These are phyloP conservation scores for Coniochaeta prunicola DNA, from an alignment of 2,329 filamentous ascomycete species.

Conservation along the genomic window DNA sequence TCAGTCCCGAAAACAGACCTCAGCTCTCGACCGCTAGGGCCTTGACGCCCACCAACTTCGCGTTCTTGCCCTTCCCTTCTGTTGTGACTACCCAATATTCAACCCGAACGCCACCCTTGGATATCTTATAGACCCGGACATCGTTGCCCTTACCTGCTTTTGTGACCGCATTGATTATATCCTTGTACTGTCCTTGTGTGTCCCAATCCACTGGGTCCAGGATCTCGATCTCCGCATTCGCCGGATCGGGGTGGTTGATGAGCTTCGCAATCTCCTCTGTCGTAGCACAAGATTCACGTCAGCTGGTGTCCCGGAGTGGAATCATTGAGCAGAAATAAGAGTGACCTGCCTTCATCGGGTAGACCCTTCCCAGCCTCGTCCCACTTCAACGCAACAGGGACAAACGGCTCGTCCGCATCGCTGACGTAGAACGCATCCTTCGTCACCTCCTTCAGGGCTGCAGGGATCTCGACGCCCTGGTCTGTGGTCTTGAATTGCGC, in stretches of 20 bases:
- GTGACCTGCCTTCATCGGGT: constrained; percentile 52
- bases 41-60: constrained; percentile 68
- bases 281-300: not conserved
- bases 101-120: constrained; percentile 51
- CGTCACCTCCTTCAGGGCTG: constrained; percentile 40
- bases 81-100: constrained; percentile 77
- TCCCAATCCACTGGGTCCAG: constrained; percentile 68
- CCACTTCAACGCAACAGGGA: constrained; percentile 63
- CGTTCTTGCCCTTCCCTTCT: constrained; percentile 45
- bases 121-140: constrained; percentile 68
- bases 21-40: constrained; percentile 69
- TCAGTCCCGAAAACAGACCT: not conserved
- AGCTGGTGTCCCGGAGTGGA: not conserved
- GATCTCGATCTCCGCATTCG: constrained; percentile 54
- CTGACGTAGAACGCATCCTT: constrained; percentile 63
- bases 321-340: not conserved
- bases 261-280: constrained; percentile 64
- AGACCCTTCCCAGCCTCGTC: constrained; percentile 41
- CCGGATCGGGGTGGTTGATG: constrained; percentile 49
- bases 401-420: constrained; percentile 82
- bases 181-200: constrained; percentile 58
- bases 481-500: constrained; percentile 43
- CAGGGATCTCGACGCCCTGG: constrained; percentile 52
- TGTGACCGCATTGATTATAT: constrained; percentile 61
- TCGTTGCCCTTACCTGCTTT: constrained; percentile 56